Conservation (phyloP, 768 basidiomycete genomes). For the Suillus bovinus region DNA sequence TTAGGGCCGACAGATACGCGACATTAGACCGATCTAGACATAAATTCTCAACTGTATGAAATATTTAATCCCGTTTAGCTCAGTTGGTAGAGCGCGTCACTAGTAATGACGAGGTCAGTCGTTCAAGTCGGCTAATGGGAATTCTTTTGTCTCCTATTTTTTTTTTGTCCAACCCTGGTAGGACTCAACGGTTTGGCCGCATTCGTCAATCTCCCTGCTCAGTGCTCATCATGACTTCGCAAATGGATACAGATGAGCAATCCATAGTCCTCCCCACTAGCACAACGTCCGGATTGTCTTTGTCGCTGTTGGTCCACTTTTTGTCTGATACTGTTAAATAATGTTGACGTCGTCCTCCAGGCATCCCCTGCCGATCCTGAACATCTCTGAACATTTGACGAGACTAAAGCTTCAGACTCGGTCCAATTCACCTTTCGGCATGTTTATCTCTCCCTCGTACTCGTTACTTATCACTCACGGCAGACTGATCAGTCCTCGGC, state of each 20-base stretch:
- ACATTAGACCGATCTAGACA: neutral
- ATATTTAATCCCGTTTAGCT: slow-evolving; percentile 38
- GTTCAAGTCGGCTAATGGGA: slow-evolving; percentile 44
- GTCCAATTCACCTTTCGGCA: slow-evolving; percentile 66
- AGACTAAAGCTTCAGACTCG: slow-evolving; percentile 76
- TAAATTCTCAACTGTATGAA: neutral
- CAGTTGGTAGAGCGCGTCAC: slow-evolving; percentile 53
- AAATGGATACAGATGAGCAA: slow-evolving; percentile 79
- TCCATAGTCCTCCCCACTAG: slow-evolving; percentile 74
- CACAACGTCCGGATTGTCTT: slow-evolving; percentile 70
- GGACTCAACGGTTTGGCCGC: neutral
- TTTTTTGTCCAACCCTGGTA: neutral
- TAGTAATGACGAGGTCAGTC: slow-evolving; percentile 48
- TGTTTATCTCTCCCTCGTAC: slow-evolving; percentile 2
- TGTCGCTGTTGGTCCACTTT: slow-evolving; percentile 60
- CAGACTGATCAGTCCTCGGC: slow-evolving; percentile 67
- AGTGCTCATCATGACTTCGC: slow-evolving; percentile 41
- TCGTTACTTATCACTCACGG: slow-evolving; percentile 1
- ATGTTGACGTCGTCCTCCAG: slow-evolving; percentile 43
- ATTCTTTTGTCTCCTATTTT: slow-evolving; percentile 18
- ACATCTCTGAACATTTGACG: slow-evolving; percentile 94
- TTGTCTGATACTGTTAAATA: neutral
- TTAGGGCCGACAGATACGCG: slow-evolving; percentile 36
- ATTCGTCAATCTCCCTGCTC: neutral
- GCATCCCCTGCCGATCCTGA: slow-evolving; percentile 94